Evolutionary conservation across 2,329 filamentous ascomycete species (phyloP).

Genomic region (Peltaster fructicola): DNA sequence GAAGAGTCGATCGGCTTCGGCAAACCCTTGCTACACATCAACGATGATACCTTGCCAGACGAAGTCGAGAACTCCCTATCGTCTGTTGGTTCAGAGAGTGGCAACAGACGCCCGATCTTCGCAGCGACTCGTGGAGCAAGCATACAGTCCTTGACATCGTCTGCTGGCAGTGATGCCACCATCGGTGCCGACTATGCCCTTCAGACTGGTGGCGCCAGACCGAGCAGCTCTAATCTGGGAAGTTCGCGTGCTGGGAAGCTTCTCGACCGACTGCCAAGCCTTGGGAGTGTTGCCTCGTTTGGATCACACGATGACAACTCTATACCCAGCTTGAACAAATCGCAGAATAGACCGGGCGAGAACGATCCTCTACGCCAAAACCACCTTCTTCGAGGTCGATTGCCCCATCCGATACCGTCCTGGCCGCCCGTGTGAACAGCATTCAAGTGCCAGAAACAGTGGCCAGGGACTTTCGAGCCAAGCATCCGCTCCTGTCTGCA

Average conservation of each 20-base stretch:
- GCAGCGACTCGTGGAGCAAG: no score
- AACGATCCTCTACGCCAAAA: slow-evolving; percentile 50
- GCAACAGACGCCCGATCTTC: no score
- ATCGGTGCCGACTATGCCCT: slow-evolving; percentile 64
- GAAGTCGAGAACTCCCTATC: no score
- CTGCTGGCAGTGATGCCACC: slow-evolving; percentile 54
- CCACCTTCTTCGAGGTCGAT: slow-evolving; percentile 32
- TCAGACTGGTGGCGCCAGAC: slow-evolving; percentile 55
- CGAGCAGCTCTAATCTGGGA: slow-evolving; percentile 5
- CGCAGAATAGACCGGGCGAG: no score
- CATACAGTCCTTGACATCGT: slow-evolving; percentile 41
- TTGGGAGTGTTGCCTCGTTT: slow-evolving; percentile 77
- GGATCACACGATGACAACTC: no score
- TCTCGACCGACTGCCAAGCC: slow-evolving; percentile 61
- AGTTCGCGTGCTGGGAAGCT: slow-evolving; percentile 34
- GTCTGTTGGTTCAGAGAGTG: no score
- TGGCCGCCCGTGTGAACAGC: slow-evolving; percentile 73
- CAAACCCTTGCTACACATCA: no score
- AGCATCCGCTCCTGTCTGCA: slow-evolving; percentile 43
- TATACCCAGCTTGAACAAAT: slow-evolving; percentile 14
- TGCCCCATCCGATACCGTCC: slow-evolving; percentile 59
- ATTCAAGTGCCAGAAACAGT: slow-evolving; percentile 83
- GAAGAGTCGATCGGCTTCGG: no score
- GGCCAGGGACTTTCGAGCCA: slow-evolving; percentile 67
- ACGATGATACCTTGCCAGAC: no score